Evolutionary conservation across 1,284 basidiomycete genomes (phyloP).

Genomic region (Xerocomus nothofagi): DNA sequence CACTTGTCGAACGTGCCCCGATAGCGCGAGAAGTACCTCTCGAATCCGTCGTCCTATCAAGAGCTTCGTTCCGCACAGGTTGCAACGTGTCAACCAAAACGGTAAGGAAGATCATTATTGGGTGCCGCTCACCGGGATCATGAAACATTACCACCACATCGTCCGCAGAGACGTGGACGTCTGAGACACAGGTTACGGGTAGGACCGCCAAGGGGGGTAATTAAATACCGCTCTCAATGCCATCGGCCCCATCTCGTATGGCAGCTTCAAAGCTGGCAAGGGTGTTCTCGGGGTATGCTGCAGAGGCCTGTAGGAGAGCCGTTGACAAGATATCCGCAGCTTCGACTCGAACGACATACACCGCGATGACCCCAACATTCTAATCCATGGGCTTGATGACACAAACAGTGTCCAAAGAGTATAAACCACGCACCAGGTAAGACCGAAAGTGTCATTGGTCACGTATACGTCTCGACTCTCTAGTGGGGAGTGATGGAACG

Average conservation of each 20-base stretch:
- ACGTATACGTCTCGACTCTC: not conserved
- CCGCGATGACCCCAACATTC: constrained; percentile 96
- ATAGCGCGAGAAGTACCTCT: constrained; percentile 44
- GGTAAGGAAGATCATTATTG: constrained; percentile 22
- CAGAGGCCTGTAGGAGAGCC: constrained; percentile 64
- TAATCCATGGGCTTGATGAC: constrained; percentile 21
- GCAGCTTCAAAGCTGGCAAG: constrained; percentile 91
- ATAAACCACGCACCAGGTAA: constrained; percentile 28
- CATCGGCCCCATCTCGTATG: constrained; percentile 90
- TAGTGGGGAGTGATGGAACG: not conserved
- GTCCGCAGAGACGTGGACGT: constrained; percentile 94
- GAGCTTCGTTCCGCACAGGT: constrained; percentile 42
- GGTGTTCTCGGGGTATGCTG: constrained; percentile 89
- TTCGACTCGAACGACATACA: constrained; percentile 49
- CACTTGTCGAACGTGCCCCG: constrained; percentile 22
- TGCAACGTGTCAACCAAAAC: constrained; percentile 20
- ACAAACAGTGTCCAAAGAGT: not conserved
- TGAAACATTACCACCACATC: constrained; percentile 94
- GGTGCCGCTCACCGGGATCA: constrained; percentile 71
- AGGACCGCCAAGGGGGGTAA: constrained; percentile 35
- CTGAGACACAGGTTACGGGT: constrained; percentile 63
- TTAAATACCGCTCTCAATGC: constrained; percentile 88
- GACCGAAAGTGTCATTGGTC: constrained; percentile 22
- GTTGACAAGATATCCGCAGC: constrained; percentile 16
- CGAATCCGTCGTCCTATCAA: constrained; percentile 69